These are phyloP conservation scores for Meredithiella fracta DNA, from an alignment of 2,329 filamentous ascomycete species.

Conservation along the genomic window DNA sequence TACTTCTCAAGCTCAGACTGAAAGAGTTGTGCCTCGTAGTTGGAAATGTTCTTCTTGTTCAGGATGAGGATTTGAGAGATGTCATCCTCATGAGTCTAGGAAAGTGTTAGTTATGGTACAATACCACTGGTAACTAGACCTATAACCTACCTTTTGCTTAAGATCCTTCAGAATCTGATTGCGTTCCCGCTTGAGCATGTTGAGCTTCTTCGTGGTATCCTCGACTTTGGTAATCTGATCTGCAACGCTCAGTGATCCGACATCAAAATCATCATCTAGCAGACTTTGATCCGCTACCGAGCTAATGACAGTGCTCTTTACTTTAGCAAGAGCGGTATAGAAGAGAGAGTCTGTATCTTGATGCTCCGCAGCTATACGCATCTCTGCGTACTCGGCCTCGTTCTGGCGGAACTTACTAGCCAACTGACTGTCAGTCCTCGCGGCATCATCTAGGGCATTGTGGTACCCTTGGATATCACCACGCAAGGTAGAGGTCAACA, in stretches of 20 bases:
- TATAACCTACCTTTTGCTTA: slow-evolving; percentile 69
- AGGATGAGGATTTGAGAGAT: slow-evolving; percentile 94
- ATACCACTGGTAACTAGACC: neutral
- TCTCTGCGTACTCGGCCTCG: slow-evolving; percentile 81
- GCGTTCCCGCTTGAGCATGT: slow-evolving; percentile 79
- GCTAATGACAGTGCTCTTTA: slow-evolving; percentile 48
- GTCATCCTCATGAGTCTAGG: slow-evolving; percentile 41
- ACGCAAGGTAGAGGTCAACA: slow-evolving; percentile 72
- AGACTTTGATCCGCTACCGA: slow-evolving; percentile 57
- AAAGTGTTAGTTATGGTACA: neutral
- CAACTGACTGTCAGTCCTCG: slow-evolving; percentile 69
- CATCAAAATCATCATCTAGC: slow-evolving; percentile 81
- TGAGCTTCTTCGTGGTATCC: slow-evolving; percentile 77
- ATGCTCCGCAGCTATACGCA: slow-evolving; percentile 73
- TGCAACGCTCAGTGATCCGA: slow-evolving; percentile 61
- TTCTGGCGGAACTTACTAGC: slow-evolving; percentile 72
- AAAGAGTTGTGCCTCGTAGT: slow-evolving; percentile 83
- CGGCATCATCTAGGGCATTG: slow-evolving; percentile 77
- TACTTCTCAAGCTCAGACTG: slow-evolving; percentile 97
- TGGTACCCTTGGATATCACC: slow-evolving; percentile 78
- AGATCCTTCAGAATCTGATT: slow-evolving; percentile 88
- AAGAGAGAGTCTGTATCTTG: slow-evolving; percentile 82
- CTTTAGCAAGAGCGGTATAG: slow-evolving; percentile 69
- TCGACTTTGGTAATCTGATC: slow-evolving; percentile 85
- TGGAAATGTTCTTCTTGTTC: slow-evolving; percentile 92